Conservation (phyloP, 2,329 filamentous ascomycete species). For the Phialophora expanda region DNA sequence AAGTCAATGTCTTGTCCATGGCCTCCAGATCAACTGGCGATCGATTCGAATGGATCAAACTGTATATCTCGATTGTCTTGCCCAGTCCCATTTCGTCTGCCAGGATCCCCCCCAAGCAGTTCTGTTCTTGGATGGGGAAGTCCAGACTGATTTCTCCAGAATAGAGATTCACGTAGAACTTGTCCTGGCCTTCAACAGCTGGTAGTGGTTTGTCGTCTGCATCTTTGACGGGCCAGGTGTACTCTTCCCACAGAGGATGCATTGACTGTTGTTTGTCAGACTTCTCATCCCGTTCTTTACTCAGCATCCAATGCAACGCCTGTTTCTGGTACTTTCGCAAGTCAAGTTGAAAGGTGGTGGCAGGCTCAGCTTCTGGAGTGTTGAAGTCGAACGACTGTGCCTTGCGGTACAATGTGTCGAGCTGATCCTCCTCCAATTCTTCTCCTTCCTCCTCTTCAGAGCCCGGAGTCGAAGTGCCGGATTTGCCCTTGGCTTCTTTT, state of each 20-base stretch:
- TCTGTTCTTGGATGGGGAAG: constrained; percentile 91
- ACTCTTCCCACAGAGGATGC: constrained; percentile 98
- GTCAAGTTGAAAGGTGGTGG: constrained; percentile 78
- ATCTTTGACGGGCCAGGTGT: constrained; percentile 85
- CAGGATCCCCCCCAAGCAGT: constrained; percentile 89
- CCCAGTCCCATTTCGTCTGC: constrained; percentile 97
- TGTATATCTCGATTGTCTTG: constrained; percentile 98
- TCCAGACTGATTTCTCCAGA: constrained; percentile 90
- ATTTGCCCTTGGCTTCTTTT: constrained; percentile 51
- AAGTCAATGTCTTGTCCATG: constrained; percentile 45
- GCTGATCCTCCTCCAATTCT: constrained; percentile 92
- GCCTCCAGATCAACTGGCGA: constrained; percentile 56
- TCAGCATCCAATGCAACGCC: constrained; percentile 93
- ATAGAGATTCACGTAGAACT: constrained; percentile 96
- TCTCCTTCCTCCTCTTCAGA: constrained; percentile 79
- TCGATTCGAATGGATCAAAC: constrained; percentile 83
- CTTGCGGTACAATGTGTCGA: constrained; percentile 92
- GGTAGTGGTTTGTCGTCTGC: constrained; percentile 79
- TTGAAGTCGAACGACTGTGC: constrained; percentile 96
- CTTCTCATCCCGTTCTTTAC: constrained; percentile 83
- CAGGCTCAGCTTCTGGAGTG: constrained; percentile 84
- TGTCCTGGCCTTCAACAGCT: constrained; percentile 65
- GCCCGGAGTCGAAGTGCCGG: constrained; percentile 61
- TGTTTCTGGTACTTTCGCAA: constrained; percentile 94
- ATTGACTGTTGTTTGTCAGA: constrained; percentile 77